Conservation (phyloP, 2,329 filamentous ascomycete species). For the Paraconiothyrium brasiliense region DNA sequence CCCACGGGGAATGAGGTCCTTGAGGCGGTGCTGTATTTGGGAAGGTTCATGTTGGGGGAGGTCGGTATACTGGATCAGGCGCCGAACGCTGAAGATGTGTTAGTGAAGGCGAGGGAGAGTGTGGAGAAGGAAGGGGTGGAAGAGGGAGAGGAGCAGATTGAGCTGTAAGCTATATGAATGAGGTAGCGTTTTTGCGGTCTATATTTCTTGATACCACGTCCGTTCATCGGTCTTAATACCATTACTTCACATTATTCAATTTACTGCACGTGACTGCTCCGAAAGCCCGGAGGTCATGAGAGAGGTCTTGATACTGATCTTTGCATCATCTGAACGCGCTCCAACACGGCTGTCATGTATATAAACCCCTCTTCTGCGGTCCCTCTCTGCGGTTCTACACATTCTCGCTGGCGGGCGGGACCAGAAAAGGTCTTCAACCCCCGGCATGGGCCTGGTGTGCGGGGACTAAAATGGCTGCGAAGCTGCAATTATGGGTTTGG, state of each 20-base stretch:
- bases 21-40: slow-evolving; percentile 83
- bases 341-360: too few species aligned
- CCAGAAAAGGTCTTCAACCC: too few species aligned
- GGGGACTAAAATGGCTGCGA: too few species aligned
- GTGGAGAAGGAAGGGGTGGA: slow-evolving; percentile 3
- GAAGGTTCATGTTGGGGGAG: slow-evolving; percentile 73
- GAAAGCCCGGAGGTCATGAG: too few species aligned
- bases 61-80: slow-evolving; percentile 40
- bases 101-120: slow-evolving; percentile 6
- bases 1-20: slow-evolving; percentile 90
- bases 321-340: too few species aligned
- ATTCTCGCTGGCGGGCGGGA: too few species aligned
- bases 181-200: neutral
- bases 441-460: too few species aligned
- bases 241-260: neutral
- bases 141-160: slow-evolving; percentile 11
- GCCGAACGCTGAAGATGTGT: slow-evolving; percentile 7
- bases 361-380: too few species aligned
- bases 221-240: neutral
- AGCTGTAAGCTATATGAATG: slow-evolving; percentile 5
- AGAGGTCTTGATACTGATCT: too few species aligned
- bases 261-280: too few species aligned
- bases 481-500: too few species aligned
- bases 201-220: slow-evolving; percentile 4
- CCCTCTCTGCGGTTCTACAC: too few species aligned